Conservation (phyloP, 2,329 filamentous ascomycete species). For the Botrytis hyacinthi region DNA sequence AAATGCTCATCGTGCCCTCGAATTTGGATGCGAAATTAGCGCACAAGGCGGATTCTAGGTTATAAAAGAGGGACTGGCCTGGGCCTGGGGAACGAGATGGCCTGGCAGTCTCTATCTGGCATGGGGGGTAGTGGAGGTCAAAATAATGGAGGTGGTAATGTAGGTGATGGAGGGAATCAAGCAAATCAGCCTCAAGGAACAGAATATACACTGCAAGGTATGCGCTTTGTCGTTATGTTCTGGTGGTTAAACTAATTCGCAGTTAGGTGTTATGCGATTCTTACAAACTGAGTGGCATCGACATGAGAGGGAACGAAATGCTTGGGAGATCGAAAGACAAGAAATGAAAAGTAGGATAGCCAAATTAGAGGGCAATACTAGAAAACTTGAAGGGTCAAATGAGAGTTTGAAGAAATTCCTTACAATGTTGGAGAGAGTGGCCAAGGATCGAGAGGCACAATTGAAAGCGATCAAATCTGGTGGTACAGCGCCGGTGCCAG, state of each 20-base stretch:
- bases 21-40: slow-evolving; percentile 22
- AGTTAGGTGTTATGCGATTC: slow-evolving; percentile 98
- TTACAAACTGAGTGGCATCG: slow-evolving; percentile 99
- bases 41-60: slow-evolving; percentile 23
- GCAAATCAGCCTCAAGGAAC: slow-evolving; percentile 56
- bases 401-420: slow-evolving; percentile 90
- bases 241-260: background rate
- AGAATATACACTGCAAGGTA: slow-evolving; percentile 71
- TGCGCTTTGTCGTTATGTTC: slow-evolving; percentile 6
- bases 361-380: slow-evolving; percentile 82
- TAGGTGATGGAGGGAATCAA: slow-evolving; percentile 30
- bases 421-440: slow-evolving; percentile 79
- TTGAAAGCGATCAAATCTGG: slow-evolving; percentile 50
- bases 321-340: slow-evolving; percentile 98
- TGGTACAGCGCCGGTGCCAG: slow-evolving; percentile 42
- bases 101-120: slow-evolving; percentile 68
- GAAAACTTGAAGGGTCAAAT: slow-evolving; percentile 83
- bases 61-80: slow-evolving; percentile 21
- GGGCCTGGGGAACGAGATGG: slow-evolving; percentile 49
- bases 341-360: slow-evolving; percentile 99
- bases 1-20: slow-evolving; percentile 28
- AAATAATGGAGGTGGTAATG: slow-evolving; percentile 35
- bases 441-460: slow-evolving; percentile 81
- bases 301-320: slow-evolving; percentile 94
- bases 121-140: slow-evolving; percentile 37